These are phyloP conservation scores for Paracorniculantispora psalliotae DNA, from an alignment of 2,329 filamentous ascomycete genomes.

Conservation along the genomic window DNA sequence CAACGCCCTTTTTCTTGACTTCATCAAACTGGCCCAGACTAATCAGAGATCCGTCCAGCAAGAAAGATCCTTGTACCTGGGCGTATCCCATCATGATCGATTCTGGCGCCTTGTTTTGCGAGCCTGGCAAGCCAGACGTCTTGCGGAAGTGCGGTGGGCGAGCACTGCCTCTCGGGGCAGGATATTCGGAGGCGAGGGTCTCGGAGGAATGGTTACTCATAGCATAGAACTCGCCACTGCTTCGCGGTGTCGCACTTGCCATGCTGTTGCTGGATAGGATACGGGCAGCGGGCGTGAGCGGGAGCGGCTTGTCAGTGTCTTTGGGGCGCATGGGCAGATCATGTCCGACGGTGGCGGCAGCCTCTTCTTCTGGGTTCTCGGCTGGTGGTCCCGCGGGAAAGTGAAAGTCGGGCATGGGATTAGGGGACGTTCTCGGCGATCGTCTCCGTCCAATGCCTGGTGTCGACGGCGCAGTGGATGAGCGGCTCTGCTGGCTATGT, in stretches of 20 bases:
- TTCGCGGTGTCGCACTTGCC: conserved; percentile 71
- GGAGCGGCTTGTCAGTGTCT: conserved; percentile 46
- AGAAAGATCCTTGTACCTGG: conserved; percentile 88
- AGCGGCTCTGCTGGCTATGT: conserved; percentile 36
- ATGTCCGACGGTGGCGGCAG: conserved; percentile 16
- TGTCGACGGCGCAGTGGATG: conserved; percentile 42
- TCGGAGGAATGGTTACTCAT: conserved; percentile 93
- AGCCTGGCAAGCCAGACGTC: conserved; percentile 39
- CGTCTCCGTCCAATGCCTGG: conserved; percentile 33
- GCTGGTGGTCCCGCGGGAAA: conserved; percentile 48
- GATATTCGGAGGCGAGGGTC: conserved; percentile 86
- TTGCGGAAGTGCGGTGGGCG: conserved; percentile 43
- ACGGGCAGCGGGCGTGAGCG: conserved; percentile 53
- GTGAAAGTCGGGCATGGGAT: conserved; percentile 50
- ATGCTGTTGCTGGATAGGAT: conserved; percentile 75
- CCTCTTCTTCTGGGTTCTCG: conserved; percentile 26
- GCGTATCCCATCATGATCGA: conserved; percentile 97
- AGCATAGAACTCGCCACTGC: conserved; percentile 92
- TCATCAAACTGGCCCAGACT: conserved; percentile 89
- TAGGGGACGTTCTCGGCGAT: conserved; percentile 38
- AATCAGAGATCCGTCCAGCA: conserved; percentile 83
- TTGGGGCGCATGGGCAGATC: conserved; percentile 33
- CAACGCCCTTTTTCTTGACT: conserved; percentile 88
- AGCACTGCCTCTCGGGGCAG: conserved; percentile 38
- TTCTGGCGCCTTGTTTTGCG: conserved; percentile 56